Conservation (phyloP, 106 monocot species). For the Dioscorea alata region DNA sequence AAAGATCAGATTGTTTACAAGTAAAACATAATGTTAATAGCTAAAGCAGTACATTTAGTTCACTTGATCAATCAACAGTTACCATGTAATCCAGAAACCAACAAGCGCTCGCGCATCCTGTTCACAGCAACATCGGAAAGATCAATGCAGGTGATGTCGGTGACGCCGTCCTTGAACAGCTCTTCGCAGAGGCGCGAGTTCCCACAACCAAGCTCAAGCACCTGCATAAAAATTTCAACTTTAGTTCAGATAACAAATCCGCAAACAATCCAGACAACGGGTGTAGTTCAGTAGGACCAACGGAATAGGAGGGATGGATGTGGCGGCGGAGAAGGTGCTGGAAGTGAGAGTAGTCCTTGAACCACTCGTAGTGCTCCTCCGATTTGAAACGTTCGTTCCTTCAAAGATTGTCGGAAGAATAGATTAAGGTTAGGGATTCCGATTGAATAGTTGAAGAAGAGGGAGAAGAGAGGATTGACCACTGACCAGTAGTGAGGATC, state of each 20-base stretch:
- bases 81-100: conserved; percentile 53
- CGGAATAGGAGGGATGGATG: conserved; percentile 36
- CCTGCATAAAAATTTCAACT: conserved; percentile 21
- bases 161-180: conserved; percentile 45
- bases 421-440: neutral
- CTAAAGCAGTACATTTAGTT: too few species aligned
- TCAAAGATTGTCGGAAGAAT: neutral
- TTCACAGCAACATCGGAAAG: conserved; percentile 68
- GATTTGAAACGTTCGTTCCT: conserved; percentile 70
- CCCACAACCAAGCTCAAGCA: conserved; percentile 88
- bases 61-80: neutral
- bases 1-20: too few species aligned
- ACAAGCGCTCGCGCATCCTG: conserved; percentile 47
- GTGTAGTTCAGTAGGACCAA: neutral
- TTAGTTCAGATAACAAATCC: too few species aligned
- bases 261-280: too few species aligned
- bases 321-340: conserved; percentile 70
- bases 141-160: conserved; percentile 75
- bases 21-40: too few species aligned
- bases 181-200: conserved; percentile 76
- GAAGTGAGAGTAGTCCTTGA: conserved; percentile 94
- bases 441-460: too few species aligned
- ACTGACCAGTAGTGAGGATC: conserved; percentile 65
- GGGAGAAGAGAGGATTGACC: too few species aligned
- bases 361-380: conserved; percentile 99